Evolutionary conservation across 441 rosid species (phyloP).

Genomic region (Syzygium syzygioides): DNA sequence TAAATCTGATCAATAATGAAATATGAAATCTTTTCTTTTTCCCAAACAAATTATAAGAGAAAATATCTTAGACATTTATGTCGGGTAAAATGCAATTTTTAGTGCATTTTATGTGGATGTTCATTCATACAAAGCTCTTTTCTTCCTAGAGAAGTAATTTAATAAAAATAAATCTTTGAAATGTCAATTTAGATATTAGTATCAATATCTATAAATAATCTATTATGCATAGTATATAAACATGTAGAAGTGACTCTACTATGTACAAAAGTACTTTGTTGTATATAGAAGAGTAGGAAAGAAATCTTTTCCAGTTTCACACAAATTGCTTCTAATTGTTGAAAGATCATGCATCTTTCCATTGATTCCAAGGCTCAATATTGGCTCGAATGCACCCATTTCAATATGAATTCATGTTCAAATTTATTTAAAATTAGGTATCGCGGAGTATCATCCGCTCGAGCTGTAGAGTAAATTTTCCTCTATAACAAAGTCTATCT

Average conservation of each 20-base stretch:
- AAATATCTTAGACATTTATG: neutral
- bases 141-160: neutral
- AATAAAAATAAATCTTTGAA: neutral
- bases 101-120: neutral
- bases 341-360: neutral
- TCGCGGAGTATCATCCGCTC: neutral
- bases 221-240: neutral
- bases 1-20: neutral
- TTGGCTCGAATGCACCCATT: neutral
- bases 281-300: neutral
- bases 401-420: neutral
- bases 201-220: neutral
- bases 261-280: no score
- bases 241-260: neutral
- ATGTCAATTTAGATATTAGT: neutral
- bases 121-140: neutral
- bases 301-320: neutral
- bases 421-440: no score
- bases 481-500: no score
- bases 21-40: neutral
- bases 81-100: no score
- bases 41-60: neutral
- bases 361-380: neutral
- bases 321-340: neutral
- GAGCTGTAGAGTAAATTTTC: neutral